These are phyloP conservation scores for Salix koriyanagi DNA, from an alignment of 345 rosid genomes.

Conservation along the genomic window DNA sequence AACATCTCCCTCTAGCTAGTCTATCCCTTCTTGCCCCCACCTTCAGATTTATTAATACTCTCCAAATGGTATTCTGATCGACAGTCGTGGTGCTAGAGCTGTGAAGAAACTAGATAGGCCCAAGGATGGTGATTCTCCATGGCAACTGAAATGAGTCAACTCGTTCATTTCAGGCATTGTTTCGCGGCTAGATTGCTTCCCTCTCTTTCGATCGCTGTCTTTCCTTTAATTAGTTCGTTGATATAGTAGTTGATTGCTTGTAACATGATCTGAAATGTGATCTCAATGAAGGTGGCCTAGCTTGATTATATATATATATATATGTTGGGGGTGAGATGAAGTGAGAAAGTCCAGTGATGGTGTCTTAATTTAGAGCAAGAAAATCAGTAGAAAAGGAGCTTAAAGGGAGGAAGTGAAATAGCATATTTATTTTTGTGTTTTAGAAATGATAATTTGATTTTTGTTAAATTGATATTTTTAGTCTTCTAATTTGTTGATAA, in stretches of 20 bases:
- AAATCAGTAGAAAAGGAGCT: too few species aligned
- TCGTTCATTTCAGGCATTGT: neutral
- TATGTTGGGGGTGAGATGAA: too few species aligned
- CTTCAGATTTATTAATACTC: neutral
- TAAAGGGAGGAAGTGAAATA: too few species aligned
- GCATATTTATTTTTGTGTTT: too few species aligned
- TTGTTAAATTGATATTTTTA: too few species aligned
- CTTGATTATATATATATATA: too few species aligned
- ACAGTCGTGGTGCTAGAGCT: conserved; percentile 91
- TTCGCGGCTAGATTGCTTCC: neutral
- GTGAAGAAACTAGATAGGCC: conserved; percentile 25
- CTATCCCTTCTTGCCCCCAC: neutral
- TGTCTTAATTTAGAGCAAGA: too few species aligned
- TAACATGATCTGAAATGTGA: neutral
- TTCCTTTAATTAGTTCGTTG: neutral
- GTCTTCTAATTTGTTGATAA: too few species aligned
- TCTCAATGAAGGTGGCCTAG: neutral
- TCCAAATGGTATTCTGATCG: neutral
- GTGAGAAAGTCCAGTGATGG: too few species aligned
- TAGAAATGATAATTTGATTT: too few species aligned
- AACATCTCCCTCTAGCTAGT: neutral
- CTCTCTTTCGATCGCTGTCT: neutral
- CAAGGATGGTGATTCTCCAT: neutral
- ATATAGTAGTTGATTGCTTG: neutral
- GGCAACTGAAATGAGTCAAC: neutral